Evolutionary conservation across 352 stramenopile genomes (phyloP), one percentile per base, ranked within the genome.

Genomic region (Halophytophthora batemanensis): DNA sequence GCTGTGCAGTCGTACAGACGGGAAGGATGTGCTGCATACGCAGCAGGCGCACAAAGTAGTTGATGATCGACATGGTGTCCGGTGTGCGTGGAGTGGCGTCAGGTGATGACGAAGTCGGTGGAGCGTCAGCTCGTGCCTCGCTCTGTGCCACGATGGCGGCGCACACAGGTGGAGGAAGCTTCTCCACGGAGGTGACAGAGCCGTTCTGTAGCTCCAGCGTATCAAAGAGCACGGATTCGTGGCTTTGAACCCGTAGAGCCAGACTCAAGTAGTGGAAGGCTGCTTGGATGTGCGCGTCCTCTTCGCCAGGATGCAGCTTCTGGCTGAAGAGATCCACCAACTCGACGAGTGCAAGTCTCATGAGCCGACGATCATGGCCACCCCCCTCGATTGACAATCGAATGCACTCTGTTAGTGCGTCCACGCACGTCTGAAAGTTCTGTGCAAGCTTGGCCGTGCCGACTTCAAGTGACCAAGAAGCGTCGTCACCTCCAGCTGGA

Each of bases 261-360:
- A 89, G 46, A 33, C 63, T 71, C 23, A 93, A 53, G 55, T 84
- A 90, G 55, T 90, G 79, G 39, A 86, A 87, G 25, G 77, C 79
- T 17, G 74, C 78, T 59, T 89, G 77, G 17, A 86, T 57, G 37
- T 90, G 77, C 14, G 71, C 55, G 12, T 84, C 60, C 56, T 87
- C 70, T 22, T 67, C 58, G 6, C 38, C 56, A 8, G 40, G 51
- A 15, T 87, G 10, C 1, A 82, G 12, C 38, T 87, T 78, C 40
- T 61, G 56, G 6, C 64, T 59, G 38, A 75, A 89, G 2, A 90
- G 44, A 59, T 86, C 65, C 19, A 88, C 72, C n/a, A 93, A 55
- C 45, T 90, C 71, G 22, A 85, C 59, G 14, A 90, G 42, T 14
- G 77, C 75, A 8, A 63, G 48, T 0, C 74, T 64, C 14, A 87